Conservation (phyloP, 768 basidiomycete species). For the Mycena filopes region DNA sequence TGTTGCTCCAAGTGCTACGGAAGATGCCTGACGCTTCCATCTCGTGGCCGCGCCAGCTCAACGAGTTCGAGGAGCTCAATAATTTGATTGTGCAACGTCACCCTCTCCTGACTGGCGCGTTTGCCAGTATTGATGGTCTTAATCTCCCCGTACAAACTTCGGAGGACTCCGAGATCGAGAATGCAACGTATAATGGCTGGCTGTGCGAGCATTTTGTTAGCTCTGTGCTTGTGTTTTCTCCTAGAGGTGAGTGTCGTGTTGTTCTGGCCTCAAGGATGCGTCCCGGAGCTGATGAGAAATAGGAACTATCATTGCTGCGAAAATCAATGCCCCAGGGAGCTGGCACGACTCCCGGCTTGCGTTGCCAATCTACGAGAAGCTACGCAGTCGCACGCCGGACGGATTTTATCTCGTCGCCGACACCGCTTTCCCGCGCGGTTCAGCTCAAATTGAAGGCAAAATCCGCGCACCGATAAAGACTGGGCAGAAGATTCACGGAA, state of each 20-base stretch:
- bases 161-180: slow-evolving; percentile 53
- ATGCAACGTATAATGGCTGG: slow-evolving; percentile 38
- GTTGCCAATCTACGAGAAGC: slow-evolving; percentile 48
- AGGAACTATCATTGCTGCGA: slow-evolving; percentile 50
- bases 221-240: slow-evolving; percentile 49
- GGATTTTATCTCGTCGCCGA: slow-evolving; percentile 57
- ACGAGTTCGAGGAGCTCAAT: slow-evolving; percentile 34
- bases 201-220: slow-evolving; percentile 51
- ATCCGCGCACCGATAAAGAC: slow-evolving; percentile 43
- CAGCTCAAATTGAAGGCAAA: slow-evolving; percentile 39
- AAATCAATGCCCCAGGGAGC: slow-evolving; percentile 55
- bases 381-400: slow-evolving; percentile 46
- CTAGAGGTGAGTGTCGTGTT: slow-evolving; percentile 39
- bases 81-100: slow-evolving; percentile 33
- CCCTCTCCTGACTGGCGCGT: slow-evolving; percentile 47
- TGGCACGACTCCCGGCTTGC: slow-evolving; percentile 61
- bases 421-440: slow-evolving; percentile 57
- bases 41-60: slow-evolving; percentile 28
- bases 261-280: not conserved
- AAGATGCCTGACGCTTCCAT: slow-evolving; percentile 37
- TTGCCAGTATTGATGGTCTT: slow-evolving; percentile 55
- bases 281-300: not conserved
- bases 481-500: slow-evolving; percentile 23
- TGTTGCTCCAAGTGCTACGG: slow-evolving; percentile 37
- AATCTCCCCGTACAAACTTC: slow-evolving; percentile 50